Conservation (phyloP, 495 filamentous ascomycete species). For the Acidiella bohemica region DNA sequence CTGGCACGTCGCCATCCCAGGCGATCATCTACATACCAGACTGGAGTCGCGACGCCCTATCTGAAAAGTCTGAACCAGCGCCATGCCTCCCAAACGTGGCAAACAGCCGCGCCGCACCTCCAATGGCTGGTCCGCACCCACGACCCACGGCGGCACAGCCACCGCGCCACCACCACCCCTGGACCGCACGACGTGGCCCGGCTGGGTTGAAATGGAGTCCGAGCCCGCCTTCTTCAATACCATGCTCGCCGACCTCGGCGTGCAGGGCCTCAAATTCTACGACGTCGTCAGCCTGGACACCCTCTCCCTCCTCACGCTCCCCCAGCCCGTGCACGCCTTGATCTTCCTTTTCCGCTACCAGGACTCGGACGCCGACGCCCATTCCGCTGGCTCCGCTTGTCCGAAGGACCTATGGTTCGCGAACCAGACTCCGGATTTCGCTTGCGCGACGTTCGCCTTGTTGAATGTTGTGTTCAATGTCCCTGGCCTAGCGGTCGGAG, state of each 20-base stretch:
- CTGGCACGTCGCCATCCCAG: too few relatives aligned
- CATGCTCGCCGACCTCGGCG: slow-evolving; percentile 66
- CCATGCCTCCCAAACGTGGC: slow-evolving; percentile 14
- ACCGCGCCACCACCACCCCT: background rate
- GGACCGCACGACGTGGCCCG: slow-evolving; percentile 40
- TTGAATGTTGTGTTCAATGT: slow-evolving; percentile 88
- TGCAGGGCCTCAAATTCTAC: slow-evolving; percentile 56
- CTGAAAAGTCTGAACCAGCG: too few relatives aligned
- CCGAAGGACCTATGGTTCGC: slow-evolving; percentile 79
- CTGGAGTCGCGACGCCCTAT: too few relatives aligned
- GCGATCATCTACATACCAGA: too few relatives aligned
- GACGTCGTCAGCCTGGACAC: slow-evolving; percentile 68
- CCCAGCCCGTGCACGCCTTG: slow-evolving; percentile 26
- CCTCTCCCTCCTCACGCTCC: slow-evolving; percentile 43
- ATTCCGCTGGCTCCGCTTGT: slow-evolving; percentile 35
- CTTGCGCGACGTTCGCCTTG: slow-evolving; percentile 78
- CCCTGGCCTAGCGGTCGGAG: slow-evolving; percentile 47
- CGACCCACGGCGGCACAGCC: slow-evolving; percentile 1
- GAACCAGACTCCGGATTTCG: slow-evolving; percentile 73
- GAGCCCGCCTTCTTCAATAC: slow-evolving; percentile 79
- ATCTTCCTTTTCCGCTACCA: slow-evolving; percentile 71
- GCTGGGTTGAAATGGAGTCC: slow-evolving; percentile 82
- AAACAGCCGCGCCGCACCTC: slow-evolving; percentile 6
- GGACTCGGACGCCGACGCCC: slow-evolving; percentile 37
- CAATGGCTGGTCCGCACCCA: too few relatives aligned